Conservation (phyloP, 768 basidiomycete species). For the Pisolithus tinctorius region DNA sequence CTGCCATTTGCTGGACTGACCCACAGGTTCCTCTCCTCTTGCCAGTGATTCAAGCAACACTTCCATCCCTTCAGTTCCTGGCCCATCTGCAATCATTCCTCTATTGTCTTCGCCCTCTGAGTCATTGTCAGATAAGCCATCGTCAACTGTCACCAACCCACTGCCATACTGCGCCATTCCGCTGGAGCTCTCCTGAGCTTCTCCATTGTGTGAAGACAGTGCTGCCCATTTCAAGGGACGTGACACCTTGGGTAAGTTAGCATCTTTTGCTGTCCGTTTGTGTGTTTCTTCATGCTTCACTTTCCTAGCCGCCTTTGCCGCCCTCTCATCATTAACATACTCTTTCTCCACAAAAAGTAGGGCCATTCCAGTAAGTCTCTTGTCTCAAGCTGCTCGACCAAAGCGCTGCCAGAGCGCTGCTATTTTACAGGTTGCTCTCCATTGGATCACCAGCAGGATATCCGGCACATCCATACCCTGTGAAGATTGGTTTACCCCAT, state of each 20-base stretch:
- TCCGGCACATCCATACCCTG: constrained; percentile 32
- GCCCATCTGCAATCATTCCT: no score
- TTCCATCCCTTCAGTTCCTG: no score
- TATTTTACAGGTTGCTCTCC: constrained; percentile 17
- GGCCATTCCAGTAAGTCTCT: constrained; percentile 9
- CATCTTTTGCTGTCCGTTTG: neutral
- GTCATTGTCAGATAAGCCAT: no score
- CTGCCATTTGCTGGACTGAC: constrained; percentile 1
- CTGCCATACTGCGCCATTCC: neutral
- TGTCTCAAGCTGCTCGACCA: constrained; percentile 21
- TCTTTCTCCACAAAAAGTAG: constrained; percentile 25
- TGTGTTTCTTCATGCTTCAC: neutral
- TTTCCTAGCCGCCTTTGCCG: neutral
- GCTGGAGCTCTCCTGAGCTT: no score
- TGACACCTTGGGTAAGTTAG: neutral
- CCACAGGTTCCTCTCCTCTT: neutral
- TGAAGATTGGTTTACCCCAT: no score
- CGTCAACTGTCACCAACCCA: no score
- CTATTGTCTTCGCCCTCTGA: no score
- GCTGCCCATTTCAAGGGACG: no score
- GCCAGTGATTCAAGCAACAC: no score
- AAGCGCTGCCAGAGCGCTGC: constrained; percentile 28
- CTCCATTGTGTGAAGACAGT: no score
- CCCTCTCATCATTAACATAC: constrained; percentile 18
- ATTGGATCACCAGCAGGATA: constrained; percentile 32